Conservation (phyloP, 192 early-diverging fungal genomes). For the Entrophospora sp. region DNA sequence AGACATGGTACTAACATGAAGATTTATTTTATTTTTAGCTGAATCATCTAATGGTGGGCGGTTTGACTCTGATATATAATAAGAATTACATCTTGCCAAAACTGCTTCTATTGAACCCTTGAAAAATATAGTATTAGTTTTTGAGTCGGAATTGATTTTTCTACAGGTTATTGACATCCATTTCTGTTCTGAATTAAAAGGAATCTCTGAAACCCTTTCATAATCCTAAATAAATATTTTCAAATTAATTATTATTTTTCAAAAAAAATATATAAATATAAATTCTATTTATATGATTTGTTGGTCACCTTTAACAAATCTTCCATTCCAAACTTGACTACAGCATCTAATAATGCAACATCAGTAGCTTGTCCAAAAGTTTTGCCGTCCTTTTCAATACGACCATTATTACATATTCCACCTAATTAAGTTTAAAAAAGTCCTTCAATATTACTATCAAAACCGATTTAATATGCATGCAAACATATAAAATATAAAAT, state of each 20-base stretch:
- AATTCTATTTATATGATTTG: too few relatives aligned
- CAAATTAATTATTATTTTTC: background rate
- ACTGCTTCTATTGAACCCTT: conserved; percentile 87
- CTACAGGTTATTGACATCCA: conserved; percentile 74
- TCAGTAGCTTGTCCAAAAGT: conserved; percentile 91
- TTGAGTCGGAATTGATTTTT: conserved; percentile 21
- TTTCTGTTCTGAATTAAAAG: conserved; percentile 92
- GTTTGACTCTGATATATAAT: conserved; percentile 43
- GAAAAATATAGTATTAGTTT: conserved; percentile 37
- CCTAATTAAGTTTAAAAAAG: conserved; percentile 58
- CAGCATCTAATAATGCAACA: conserved; percentile 77
- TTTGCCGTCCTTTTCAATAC: conserved; percentile 59
- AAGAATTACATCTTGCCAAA: conserved; percentile 61
- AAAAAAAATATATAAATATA: background rate
- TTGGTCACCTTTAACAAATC: conserved; percentile 77
- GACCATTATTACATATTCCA: conserved; percentile 88
- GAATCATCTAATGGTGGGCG: conserved; percentile 43
- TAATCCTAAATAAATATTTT: conserved; percentile 25
- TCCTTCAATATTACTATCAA: too few relatives aligned
- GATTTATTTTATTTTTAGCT: conserved; percentile 47
- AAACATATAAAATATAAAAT: too few relatives aligned
- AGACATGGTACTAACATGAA: conserved; percentile 60
- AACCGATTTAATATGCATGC: too few relatives aligned
- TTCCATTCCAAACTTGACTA: conserved; percentile 41
- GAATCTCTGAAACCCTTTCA: conserved; percentile 64